phyloP scores from a whole-genome alignment of 225 moss, liverwort and hornwort genomes.

The Physcomitrium patens region DNA sequence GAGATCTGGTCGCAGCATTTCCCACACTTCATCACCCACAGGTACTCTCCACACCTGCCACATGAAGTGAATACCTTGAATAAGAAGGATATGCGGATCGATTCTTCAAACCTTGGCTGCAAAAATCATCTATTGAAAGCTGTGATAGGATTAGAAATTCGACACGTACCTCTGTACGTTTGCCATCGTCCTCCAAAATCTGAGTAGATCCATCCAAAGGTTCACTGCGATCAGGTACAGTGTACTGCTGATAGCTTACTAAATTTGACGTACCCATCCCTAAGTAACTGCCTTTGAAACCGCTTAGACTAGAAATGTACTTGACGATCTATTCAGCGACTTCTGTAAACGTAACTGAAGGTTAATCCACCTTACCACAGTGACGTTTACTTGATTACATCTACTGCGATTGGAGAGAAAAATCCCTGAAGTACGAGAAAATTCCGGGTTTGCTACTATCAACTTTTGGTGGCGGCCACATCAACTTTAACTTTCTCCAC shows the following conservation, averaged over 20 bases:
- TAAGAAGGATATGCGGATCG: not conserved
- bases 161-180: constrained; percentile 60
- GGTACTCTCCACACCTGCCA: constrained; percentile 66
- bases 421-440: too few relatives aligned
- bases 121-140: constrained; percentile 7
- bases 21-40: constrained; percentile 49
- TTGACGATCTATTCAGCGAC: not conserved
- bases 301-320: not conserved
- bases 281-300: not conserved
- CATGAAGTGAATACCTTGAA: constrained; percentile 19
- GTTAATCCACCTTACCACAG: too few relatives aligned
- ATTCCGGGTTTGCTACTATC: too few relatives aligned
- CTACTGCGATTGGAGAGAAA: too few relatives aligned
- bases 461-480: too few relatives aligned
- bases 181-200: constrained; percentile 64
- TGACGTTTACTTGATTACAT: too few relatives aligned
- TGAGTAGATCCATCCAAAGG: constrained; percentile 44
- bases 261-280: not conserved
- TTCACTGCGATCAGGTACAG: constrained; percentile 34
- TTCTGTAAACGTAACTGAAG: too few relatives aligned
- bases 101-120: not conserved
- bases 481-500: too few relatives aligned
- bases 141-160: not conserved
- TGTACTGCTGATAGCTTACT: not conserved
- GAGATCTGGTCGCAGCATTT: constrained; percentile 73